Evolutionary conservation across 78 protist genomes (phyloP), one percentile per base, ranked within the genome.

Genomic region (Dictyostelium purpureum): DNA sequence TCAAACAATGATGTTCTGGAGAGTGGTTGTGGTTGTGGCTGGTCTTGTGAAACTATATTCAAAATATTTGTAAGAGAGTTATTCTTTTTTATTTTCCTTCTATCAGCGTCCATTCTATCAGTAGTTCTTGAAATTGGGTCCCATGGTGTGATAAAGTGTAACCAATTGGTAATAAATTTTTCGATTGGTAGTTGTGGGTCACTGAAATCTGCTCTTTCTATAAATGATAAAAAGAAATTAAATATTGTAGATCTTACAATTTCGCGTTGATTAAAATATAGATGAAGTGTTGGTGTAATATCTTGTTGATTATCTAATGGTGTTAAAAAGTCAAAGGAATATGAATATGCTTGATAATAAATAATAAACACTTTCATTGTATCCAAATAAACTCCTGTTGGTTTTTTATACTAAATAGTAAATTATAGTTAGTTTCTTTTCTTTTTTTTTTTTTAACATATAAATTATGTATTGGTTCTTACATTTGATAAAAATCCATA

Each of bases 331-430:
- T 42, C 33, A 40, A 69, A 42, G 9, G 76, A 38, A n/a, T 69
- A 69, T 69, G 76, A 37, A 42, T 38, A 69, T 40, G 31, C 35
- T 52, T 81, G 89, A 73, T 42, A 52, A 38, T 81, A 74, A 6
- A 65, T 35, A 7, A 81, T 3, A 14, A 81, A 33, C 21, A 54
- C 19, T 35, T 28, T 37, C 14, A 73, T 57, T 49, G 65, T 26
- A 43, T 70, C 75, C 38, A 67, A 14, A 43, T 81, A 47, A 10
- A 81, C 71, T 67, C 26, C 6, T 21, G 52, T 81, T 52, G 89
- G 89, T 67, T 69, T 65, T 37, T 81, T 81, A 49, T 38, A 81
- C 89, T 81, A 19, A n/a, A n/a, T n/a, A n/a, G n/a, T n/a, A n/a
- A n/a, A n/a, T n/a, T n/a, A n/a, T n/a, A n/a, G n/a, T n/a, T n/a